Percentiles rank a stretch among this genome's conserved stretches.
Evolutionary conservation across 495 filamentous ascomycete genomes (phyloP).

Genomic region (Physcia stellaris): DNA sequence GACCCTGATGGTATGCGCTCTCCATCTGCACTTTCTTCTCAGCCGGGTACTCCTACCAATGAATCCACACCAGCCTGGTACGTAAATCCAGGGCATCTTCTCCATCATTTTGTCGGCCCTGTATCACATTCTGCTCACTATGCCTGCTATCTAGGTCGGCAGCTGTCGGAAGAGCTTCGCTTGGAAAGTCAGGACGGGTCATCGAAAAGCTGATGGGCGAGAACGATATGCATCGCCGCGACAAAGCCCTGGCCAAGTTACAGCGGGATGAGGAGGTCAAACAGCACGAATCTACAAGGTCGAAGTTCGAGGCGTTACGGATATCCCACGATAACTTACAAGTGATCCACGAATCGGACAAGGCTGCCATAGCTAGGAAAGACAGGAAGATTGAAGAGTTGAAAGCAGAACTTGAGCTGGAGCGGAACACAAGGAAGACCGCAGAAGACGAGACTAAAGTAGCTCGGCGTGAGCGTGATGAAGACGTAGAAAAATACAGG

Average conservation of each 20-base stretch:
- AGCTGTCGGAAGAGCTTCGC: slow-evolving; percentile 62
- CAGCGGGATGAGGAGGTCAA: slow-evolving; percentile 24
- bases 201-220: slow-evolving; percentile 83
- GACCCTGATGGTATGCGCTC: slow-evolving; percentile 16
- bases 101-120: too few species aligned
- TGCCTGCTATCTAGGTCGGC: too few species aligned
- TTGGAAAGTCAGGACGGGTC: slow-evolving; percentile 85
- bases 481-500: slow-evolving; percentile 39
- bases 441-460: slow-evolving; percentile 51
- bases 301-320: slow-evolving; percentile 57
- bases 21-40: slow-evolving; percentile 16
- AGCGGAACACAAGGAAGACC: slow-evolving; percentile 47
- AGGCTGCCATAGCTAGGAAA: slow-evolving; percentile 56
- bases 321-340: slow-evolving; percentile 53
- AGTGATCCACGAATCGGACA: slow-evolving; percentile 57
- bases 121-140: slow-evolving; percentile 16
- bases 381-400: slow-evolving; percentile 70
- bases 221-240: slow-evolving; percentile 71
- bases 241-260: slow-evolving; percentile 59
- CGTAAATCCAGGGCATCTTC: too few species aligned
- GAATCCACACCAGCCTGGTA: too few species aligned
- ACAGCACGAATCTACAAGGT: slow-evolving; percentile 57
- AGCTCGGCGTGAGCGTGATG: slow-evolving; percentile 45
- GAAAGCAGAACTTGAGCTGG: slow-evolving; percentile 49
- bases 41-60: slow-evolving; percentile 20